Conservation (phyloP, 805 yeast genomes). For the Henningerozyma blattae region DNA sequence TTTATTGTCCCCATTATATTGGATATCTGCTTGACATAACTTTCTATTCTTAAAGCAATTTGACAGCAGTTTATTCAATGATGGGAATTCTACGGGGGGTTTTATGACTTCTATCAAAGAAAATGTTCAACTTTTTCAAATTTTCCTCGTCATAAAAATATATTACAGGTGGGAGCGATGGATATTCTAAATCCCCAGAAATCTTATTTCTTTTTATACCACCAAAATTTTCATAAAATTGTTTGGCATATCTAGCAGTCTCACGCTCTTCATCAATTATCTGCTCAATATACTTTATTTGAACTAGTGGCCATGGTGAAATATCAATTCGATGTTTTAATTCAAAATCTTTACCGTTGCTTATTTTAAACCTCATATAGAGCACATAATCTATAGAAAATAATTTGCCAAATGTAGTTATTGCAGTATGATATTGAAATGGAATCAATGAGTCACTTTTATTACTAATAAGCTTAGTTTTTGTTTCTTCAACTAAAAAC, state of each 20-base stretch:
- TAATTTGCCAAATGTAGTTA: constrained; percentile 33
- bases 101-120: not conserved
- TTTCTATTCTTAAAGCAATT: too few relatives aligned
- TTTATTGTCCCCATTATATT: too few relatives aligned
- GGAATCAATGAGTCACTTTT: constrained; percentile 20
- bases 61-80: constrained; percentile 12
- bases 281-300: constrained; percentile 37
- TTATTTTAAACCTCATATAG: constrained; percentile 35
- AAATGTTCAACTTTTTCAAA: constrained; percentile 2
- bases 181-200: constrained; percentile 22
- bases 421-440: constrained; percentile 32
- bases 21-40: too few relatives aligned
- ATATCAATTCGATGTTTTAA: constrained; percentile 40
- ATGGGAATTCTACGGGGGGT: constrained; percentile 10
- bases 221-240: constrained; percentile 25
- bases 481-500: not conserved
- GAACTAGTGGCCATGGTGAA: constrained; percentile 38
- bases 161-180: constrained; percentile 25
- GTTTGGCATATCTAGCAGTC: constrained; percentile 27
- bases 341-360: constrained; percentile 38
- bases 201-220: constrained; percentile 24
- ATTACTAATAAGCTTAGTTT: constrained; percentile 21
- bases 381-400: constrained; percentile 42
- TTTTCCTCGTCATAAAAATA: constrained; percentile 15
- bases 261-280: constrained; percentile 45